Base-by-base conservation (phyloP, 78 protist genomes). In the Creolimax fragrantissima region DNA sequence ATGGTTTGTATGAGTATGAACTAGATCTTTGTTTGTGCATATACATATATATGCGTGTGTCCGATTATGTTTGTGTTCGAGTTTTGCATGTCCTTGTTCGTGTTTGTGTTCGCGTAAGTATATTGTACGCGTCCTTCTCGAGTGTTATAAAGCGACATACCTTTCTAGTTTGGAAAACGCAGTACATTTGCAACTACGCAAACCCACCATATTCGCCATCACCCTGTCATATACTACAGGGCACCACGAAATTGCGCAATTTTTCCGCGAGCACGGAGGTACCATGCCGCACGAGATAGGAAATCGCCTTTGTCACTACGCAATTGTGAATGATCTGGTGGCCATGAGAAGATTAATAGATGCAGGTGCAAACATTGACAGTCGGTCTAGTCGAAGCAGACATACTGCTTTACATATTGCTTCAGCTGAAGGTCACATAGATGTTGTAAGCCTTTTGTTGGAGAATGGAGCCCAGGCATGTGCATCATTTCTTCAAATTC, bases 361-460 rank as follows among this genome's bases (percentile, higher is more conserved):
- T 35, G 86, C 86, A 83, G 86, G 86, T 5, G 11, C 86, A 5
- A 83, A 83, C 86, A 11, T 83, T 11, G 11, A 83, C 5, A 83
- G 86, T 11, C 5, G 11, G 5, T 39, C 44, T 11, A 83, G 42
- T 11, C 4, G 86, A 5, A 83, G 86, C 86, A 83, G 11, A 11
- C 86, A 83, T 41, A 88, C 90, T 5, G 90, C 90, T 36, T 5
- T 88, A 4, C 90, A 88, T 35, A 43, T 88, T 5, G 90, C 90
- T 11, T 5, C 90, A 17, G 45, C 90, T n/a, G 90, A 88, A 35
- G 90, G 90, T 17, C 86, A 88, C 5, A 6, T 88, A 5, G 90
- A 88, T 17, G 81, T 88, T 5, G 90, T 88, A 17, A 4, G 35
- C 41, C 11, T 45, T 17, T 35, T 88, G 5, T 41, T 88, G 37